Evolutionary conservation across 2,329 filamentous ascomycete genomes (phyloP).

Genomic region (Penicillium polonicum): DNA sequence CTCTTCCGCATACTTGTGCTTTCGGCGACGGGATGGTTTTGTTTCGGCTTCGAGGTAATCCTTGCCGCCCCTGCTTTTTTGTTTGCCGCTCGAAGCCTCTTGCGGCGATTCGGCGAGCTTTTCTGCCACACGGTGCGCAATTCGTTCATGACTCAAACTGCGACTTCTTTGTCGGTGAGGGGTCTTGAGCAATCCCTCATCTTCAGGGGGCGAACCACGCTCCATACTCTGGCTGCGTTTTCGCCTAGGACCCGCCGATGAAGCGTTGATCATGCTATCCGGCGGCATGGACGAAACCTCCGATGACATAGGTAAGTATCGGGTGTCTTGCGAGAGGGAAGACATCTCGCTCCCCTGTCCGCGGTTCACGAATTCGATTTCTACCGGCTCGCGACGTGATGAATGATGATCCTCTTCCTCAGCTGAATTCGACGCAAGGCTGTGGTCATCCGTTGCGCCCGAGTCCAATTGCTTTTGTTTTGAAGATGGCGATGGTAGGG

Average conservation of each 20-base stretch:
- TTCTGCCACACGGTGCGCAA: slow-evolving; percentile 67
- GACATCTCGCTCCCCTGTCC: slow-evolving; percentile 66
- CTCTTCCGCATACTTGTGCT: slow-evolving; percentile 53
- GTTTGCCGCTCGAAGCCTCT: slow-evolving; percentile 45
- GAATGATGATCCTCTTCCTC: slow-evolving; percentile 77
- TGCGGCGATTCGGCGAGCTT: slow-evolving; percentile 58
- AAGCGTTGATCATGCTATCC: slow-evolving; percentile 65
- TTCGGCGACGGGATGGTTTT: slow-evolving; percentile 49
- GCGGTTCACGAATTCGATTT: slow-evolving; percentile 78
- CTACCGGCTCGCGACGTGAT: slow-evolving; percentile 67
- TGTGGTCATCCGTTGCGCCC: slow-evolving; percentile 58
- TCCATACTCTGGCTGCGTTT: slow-evolving; percentile 54
- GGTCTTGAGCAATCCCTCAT: slow-evolving; percentile 56
- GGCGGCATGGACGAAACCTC: slow-evolving; percentile 82
- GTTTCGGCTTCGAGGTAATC: slow-evolving; percentile 46
- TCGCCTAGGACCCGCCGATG: slow-evolving; percentile 47
- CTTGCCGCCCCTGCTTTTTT: slow-evolving; percentile 45
- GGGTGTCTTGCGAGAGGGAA: slow-evolving; percentile 57
- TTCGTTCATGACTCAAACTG: slow-evolving; percentile 65
- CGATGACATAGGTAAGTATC: slow-evolving; percentile 69
- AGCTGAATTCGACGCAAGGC: slow-evolving; percentile 70
- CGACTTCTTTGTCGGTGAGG: slow-evolving; percentile 59
- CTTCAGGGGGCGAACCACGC: slow-evolving; percentile 35
- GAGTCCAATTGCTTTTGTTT: slow-evolving; percentile 36
- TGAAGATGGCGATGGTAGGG: slow-evolving; percentile 51